Evolutionary conservation across 768 basidiomycete genomes (phyloP).

Genomic region (Rossbeevera mucosa): DNA sequence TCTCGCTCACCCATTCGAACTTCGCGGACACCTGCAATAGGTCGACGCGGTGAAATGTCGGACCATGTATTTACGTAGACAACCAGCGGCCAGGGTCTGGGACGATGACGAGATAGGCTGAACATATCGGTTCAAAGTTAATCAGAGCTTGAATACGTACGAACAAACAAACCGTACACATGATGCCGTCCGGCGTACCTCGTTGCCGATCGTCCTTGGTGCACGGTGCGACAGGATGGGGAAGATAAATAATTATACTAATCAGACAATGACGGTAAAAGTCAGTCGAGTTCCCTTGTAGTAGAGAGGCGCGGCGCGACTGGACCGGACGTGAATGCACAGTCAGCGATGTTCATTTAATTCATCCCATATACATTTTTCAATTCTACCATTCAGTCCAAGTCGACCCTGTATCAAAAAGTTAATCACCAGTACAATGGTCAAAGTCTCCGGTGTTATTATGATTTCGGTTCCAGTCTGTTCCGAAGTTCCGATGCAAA

Average conservation of each 20-base stretch:
- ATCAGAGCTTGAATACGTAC: neutral
- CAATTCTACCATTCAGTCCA: neutral
- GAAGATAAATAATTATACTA: neutral
- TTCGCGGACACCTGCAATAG: slow-evolving; percentile 6
- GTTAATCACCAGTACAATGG: neutral
- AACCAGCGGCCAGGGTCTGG: neutral
- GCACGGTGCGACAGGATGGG: neutral
- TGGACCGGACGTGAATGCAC: neutral
- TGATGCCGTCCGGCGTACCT: neutral
- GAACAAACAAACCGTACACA: neutral
- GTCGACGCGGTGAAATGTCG: slow-evolving; percentile 3
- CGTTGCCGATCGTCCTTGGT: neutral
- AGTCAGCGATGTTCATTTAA: neutral
- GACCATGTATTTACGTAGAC: neutral
- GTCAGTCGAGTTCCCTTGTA: neutral
- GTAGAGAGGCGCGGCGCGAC: neutral
- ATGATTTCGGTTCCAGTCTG: neutral
- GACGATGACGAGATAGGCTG: neutral
- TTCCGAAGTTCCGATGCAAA: neutral
- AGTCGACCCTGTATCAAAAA: neutral
- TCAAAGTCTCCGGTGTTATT: too few species aligned
- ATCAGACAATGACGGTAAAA: neutral
- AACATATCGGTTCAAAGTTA: neutral
- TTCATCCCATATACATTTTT: neutral
- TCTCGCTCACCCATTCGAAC: slow-evolving; percentile 10